phyloP scores from a whole-genome alignment of 352 stramenopile genomes.

The Pythium folliculosum region DNA sequence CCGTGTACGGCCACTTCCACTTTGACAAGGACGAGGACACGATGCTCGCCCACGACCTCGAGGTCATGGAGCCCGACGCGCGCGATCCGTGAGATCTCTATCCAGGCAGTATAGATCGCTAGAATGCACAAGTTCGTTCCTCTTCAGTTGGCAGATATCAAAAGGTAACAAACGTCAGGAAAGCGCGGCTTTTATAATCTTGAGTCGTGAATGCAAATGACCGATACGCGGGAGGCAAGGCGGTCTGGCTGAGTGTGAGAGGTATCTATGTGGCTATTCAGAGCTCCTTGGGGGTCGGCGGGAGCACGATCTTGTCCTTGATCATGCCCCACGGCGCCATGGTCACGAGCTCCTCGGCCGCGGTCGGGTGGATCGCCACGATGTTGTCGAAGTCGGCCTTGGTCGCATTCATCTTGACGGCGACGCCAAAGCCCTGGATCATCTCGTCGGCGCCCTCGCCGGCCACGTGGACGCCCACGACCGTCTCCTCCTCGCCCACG shows the following conservation, averaged over 20 bases:
- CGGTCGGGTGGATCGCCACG: constrained; percentile 96
- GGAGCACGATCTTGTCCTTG: constrained; percentile 70
- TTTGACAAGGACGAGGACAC: constrained; percentile 50
- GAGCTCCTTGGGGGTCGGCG: constrained; percentile 36
- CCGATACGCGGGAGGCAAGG: no score
- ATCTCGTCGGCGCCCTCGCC: constrained; percentile 97
- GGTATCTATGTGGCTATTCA: neutral
- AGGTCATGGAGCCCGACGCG: constrained; percentile 26
- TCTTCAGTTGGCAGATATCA: no score
- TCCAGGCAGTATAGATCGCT: no score
- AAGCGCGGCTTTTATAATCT: no score
- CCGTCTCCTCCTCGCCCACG: constrained; percentile 83
- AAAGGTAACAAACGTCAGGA: no score
- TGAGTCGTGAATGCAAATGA: neutral
- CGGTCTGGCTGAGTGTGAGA: no score
- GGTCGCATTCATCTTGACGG: constrained; percentile 98
- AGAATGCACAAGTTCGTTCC: no score
- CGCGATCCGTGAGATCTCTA: neutral
- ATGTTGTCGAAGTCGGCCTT: constrained; percentile 97
- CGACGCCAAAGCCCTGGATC: constrained; percentile 98
- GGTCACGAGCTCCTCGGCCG: constrained; percentile 97
- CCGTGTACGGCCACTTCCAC: constrained; percentile 52
- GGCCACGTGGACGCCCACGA: constrained; percentile 97
- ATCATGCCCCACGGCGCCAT: constrained; percentile 89
- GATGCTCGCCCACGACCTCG: constrained; percentile 25